Evolutionary conservation across 2,329 filamentous ascomycete species (phyloP).

Genomic region (Didymellaceae sp.): DNA sequence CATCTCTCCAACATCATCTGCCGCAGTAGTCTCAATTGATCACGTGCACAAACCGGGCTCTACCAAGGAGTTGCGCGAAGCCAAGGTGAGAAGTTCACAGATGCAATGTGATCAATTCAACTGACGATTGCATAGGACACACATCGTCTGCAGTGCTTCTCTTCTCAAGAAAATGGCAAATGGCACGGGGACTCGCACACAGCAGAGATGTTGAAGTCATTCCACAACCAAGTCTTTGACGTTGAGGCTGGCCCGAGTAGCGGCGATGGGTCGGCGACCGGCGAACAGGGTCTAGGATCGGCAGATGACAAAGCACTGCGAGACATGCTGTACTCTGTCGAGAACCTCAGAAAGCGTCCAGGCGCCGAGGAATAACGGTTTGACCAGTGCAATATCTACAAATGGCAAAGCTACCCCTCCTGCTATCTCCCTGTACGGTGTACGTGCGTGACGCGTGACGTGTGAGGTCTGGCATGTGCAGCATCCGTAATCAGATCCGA

Average conservation of each 20-base stretch:
- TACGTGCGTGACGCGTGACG: constrained; percentile 15
- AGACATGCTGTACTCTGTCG: constrained; percentile 55
- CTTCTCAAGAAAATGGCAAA: constrained; percentile 23
- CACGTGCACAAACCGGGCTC: constrained; percentile 59
- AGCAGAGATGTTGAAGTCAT: constrained; percentile 25
- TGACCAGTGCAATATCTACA: constrained; percentile 4
- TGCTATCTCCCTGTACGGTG: not conserved
- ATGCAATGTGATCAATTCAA: constrained; percentile 1
- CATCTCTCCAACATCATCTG: constrained; percentile 13
- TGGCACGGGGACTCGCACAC: constrained; percentile 33
- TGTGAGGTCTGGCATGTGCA: constrained; percentile 23
- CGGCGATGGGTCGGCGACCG: constrained; percentile 22
- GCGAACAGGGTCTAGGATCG: constrained; percentile 22
- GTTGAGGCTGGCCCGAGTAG: constrained; percentile 13
- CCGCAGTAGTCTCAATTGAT: constrained; percentile 60
- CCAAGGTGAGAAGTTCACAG: constrained; percentile 33
- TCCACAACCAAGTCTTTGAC: constrained; percentile 18
- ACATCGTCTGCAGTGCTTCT: constrained; percentile 37
- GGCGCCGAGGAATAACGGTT: constrained; percentile 43
- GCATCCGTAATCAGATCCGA: constrained; percentile 21
- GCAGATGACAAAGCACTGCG: constrained; percentile 49
- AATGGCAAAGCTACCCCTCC: constrained; percentile 11
- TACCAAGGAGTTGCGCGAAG: constrained; percentile 48
- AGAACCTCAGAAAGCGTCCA: constrained; percentile 58
- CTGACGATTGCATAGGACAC: constrained; percentile 26